Evolutionary conservation across 768 basidiomycete genomes (phyloP), one percentile per base, ranked within the genome.

Genomic region (Cyclocybe cylindracea): DNA sequence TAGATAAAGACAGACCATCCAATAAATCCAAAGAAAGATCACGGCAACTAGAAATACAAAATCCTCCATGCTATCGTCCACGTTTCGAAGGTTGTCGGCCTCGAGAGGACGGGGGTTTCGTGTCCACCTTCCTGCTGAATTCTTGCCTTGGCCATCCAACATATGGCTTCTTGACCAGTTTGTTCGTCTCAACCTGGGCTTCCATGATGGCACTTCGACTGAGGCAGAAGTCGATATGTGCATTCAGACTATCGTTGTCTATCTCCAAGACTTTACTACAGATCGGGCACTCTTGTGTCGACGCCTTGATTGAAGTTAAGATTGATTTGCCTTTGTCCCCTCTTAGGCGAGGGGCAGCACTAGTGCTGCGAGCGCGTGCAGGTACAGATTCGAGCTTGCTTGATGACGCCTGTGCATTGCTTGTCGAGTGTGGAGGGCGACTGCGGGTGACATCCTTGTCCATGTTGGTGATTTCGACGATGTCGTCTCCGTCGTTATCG

Each of bases 171-270:
- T 44, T 53, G 34, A n/a, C 37, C 38, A 38, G 31, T 34, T 58
- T 65, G 19, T 57, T 66, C n/a, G 70, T 67, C 48, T 73, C 70
- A 14, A 61, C 69, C 50, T 89, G 87, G 0, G 89, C 89, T 60
- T 89, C 80, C 52, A 79, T 70, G 54, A 96, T 94, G 2, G 84
- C 88, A 18, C 79, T 81, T 51, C 83, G 82, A 64, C 90, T 94
- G 45, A 97, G 67, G 62, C 94, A 97, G 61, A 86, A 89, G 67
- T 97, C 94, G 39, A 97, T 78, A 61, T 97, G 94, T n/a, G 82
- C 75, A 63, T 97, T 96, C 33, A 97, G 69, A 4, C 80, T 85
- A 43, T 79, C 75, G 63, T 97, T 97, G 65, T 92, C 85, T 1
- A 79, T 83, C 53, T 78, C 71, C 48, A 93, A 65, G 10, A 69